Base-by-base conservation (phyloP, 805 yeast genomes). In the Yamadazyma laniorum region DNA sequence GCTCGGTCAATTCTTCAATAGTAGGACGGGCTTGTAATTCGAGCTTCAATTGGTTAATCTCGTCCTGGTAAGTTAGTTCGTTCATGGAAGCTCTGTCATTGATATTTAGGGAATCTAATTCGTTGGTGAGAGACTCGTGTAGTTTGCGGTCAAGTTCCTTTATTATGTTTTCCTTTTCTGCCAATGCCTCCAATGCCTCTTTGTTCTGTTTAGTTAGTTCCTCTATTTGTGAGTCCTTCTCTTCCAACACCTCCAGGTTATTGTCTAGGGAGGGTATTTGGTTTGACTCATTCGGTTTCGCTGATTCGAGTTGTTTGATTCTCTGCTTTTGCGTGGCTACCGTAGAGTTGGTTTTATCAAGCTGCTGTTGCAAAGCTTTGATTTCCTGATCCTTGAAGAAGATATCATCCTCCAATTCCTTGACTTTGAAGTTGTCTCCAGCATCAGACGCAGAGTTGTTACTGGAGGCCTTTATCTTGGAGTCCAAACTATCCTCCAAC, bases 11-110 rank as follows among this genome's bases (percentile, higher is more conserved):
- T 46, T 72, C 74, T 9, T 63, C 65, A 25, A 61, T 51, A 0
- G 72, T 56, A 1, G 77, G 77, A 37, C 76, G 52, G 35, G 55
- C 46, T 8, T 58, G 60, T 4, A 68, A 52, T 43, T 67, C 62
- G 29, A 55, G 53, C 29, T 52, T 48, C 30, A 68, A 47, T 5
- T 53, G 58, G 14, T 55, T 59, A 5, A 66, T 51, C 25, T 52
- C 45, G n/a, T 32, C 37, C 25, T 14, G 36, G 29, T 29, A 47
- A 51, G 41, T 25, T 29, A 33, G 25, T 35, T 42, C 48, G 22
- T 34, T 41, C 8, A 41, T 41, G 2, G 34, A 38, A 9, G 48
- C 45, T 15, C 39, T 44, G 23, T 46, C 50, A 25, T 36, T 43
- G 21, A 46, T 27, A 27, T 46, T 46, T 9, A 46, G 26, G 4